Base-by-base conservation (phyloP, 129 eudicot species). In the Flaveria sonorensis region DNA sequence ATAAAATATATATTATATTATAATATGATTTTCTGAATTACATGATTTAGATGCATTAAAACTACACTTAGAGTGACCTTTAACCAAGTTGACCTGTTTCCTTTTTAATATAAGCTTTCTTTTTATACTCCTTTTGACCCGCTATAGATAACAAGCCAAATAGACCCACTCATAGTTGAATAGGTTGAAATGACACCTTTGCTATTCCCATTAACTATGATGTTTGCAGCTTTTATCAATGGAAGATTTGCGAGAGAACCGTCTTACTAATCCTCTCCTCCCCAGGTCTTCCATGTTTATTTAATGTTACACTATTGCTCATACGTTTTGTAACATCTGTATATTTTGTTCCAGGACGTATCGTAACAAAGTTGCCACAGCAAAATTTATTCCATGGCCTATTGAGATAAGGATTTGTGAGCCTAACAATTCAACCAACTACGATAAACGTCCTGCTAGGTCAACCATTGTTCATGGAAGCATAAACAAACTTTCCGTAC, bases 161-260 rank as follows among this genome's bases (percentile, higher is more conserved):
- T 9, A 24, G 50, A 39, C 19, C 14, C 57, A 66, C 40, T 66
- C 23, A 32, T 36, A 64, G 47, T 64, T 64, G 46, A 64, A 15
- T 14, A 30, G 23, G 47, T 64, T 6, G 21, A 30, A 69, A 16
- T 64, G 70, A 64, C 13, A 36, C 46, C 20, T 15, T n/a, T 32
- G 0, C 24, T 16, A 16, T 68, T 43, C 18, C 42, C 12, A 3
- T 30, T 77, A 61, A 47, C 62, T 70, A 60, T 53, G 57, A 42
- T 72, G 19, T 65, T 48, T 52, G 68, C 81, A 93, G 98, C 97
- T 93, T 77, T 68, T 87, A 45, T 87, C 96, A 19, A 70, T 90
- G 88, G 98, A 93, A 76, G 97, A 90, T 81, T 82, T 93, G 83
- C 86, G 92, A 20, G 97, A 90, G 64, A 81, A 84, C 60, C 97